Evolutionary conservation across 306 rosid genomes (phyloP).

Genomic region (Neltuma alba): DNA sequence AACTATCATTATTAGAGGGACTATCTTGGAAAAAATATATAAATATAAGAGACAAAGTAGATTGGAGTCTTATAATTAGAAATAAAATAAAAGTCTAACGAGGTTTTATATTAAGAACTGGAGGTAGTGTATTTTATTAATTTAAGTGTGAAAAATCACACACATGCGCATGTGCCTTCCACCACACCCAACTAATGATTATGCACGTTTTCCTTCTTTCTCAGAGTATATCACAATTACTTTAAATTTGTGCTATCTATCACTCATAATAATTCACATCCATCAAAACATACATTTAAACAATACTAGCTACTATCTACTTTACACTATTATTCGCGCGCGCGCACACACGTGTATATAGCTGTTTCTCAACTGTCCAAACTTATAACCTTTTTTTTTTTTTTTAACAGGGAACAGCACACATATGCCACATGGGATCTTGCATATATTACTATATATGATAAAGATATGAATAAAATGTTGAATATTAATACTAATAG

Average conservation of each 20-base stretch:
- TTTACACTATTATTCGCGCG: neutral
- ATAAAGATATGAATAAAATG: neutral
- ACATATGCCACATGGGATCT: neutral
- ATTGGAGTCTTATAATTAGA: no score
- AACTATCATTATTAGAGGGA: no score
- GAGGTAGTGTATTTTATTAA: no score
- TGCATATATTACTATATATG: neutral
- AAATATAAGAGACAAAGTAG: no score
- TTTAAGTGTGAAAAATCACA: neutral
- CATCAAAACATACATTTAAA: neutral
- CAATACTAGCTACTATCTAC: neutral
- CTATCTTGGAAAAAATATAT: no score
- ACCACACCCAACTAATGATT: neutral
- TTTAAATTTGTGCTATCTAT: neutral
- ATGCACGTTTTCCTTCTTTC: neutral
- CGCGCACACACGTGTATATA: neutral
- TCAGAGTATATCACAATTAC: neutral
- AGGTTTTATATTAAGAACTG: no score
- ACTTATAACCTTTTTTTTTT: no score
- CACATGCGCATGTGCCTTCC: constrained; percentile 7
- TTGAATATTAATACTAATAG: neutral
- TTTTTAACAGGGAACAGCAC: no score
- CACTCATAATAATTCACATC: neutral
- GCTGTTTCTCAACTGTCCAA: neutral
- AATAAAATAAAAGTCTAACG: no score